Evolutionary conservation across 2,329 filamentous ascomycete species (phyloP).

Genomic region (Exophiala dermatitidis): DNA sequence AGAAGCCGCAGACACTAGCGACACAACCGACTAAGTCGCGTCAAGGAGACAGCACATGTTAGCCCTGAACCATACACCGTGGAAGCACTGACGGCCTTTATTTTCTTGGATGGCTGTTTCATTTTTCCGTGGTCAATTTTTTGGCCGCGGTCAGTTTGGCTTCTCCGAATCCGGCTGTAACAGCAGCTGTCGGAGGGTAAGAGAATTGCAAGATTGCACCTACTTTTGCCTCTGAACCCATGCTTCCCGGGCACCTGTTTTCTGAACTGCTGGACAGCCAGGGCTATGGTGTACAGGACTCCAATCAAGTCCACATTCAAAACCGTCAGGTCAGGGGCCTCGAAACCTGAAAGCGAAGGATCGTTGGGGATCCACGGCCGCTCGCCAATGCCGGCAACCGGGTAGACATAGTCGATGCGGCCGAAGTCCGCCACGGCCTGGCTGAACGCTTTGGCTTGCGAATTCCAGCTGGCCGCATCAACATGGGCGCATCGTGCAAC

Average conservation of each 20-base stretch:
- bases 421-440: conserved; percentile 31
- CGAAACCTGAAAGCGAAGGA: conserved; percentile 26
- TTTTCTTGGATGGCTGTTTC: too few relatives aligned
- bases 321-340: conserved; percentile 35
- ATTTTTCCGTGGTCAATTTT: too few relatives aligned
- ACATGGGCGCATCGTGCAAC: conserved; percentile 18
- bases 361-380: conserved; percentile 32
- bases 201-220: conserved; percentile 9
- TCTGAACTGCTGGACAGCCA: conserved; percentile 41
- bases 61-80: background rate
- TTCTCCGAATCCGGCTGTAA: background rate
- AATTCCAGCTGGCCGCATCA: conserved; percentile 23
- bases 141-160: too few relatives aligned
- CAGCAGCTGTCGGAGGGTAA: background rate
- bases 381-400: conserved; percentile 39
- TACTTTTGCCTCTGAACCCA: conserved; percentile 36
- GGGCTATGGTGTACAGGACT: conserved; percentile 37
- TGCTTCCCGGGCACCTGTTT: conserved; percentile 32
- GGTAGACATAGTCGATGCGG: conserved; percentile 37
- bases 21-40: conserved; percentile 25
- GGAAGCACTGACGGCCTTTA: too few relatives aligned
- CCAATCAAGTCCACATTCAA: conserved; percentile 39
- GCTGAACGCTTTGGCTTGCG: conserved; percentile 31
- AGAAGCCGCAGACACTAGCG: conserved; percentile 40
- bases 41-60: background rate